Conservation (phyloP, 2,329 filamentous ascomycete genomes). For the Colletotrichum noveboracense region DNA sequence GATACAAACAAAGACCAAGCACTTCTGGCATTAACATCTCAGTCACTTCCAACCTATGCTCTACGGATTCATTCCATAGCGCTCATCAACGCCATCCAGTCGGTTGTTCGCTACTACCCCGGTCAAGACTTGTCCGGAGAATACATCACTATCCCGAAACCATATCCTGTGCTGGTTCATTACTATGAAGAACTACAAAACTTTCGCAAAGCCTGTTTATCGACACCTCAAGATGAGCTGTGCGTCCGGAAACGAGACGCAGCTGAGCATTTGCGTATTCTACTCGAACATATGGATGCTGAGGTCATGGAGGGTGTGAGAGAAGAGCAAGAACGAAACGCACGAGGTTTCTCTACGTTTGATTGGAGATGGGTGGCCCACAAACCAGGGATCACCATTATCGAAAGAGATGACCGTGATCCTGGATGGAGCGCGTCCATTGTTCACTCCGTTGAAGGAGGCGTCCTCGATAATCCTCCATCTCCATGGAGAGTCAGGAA, state of each 20-base stretch:
- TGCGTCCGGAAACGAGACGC: conserved; percentile 22
- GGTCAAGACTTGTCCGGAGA: not conserved
- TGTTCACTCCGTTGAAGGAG: not conserved
- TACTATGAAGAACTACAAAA: not conserved
- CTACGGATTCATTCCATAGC: conserved; percentile 17
- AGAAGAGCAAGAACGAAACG: conserved; percentile 24
- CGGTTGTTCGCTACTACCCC: conserved; percentile 24
- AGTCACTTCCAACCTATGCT: not conserved
- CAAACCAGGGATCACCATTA: conserved; percentile 15
- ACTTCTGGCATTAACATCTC: not conserved
- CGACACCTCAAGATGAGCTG: not conserved
- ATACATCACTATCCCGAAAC: not conserved
- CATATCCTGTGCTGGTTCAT: conserved; percentile 6
- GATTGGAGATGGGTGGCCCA: conserved; percentile 23
- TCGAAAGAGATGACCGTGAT: not conserved
- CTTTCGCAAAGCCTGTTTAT: not conserved
- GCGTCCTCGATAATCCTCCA: not conserved
- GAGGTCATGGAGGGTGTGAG: conserved; percentile 26
- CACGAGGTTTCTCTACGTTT: conserved; percentile 21
- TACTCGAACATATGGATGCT: conserved; percentile 27
- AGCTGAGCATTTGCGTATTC: conserved; percentile 13
- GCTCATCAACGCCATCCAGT: conserved; percentile 21
- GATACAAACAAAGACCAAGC: no score
- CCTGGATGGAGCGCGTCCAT: not conserved
- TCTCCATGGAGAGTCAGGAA: not conserved